Percentiles rank a stretch among this genome's conserved stretches.
These are phyloP conservation scores for Senna siamea DNA, from an alignment of 306 rosid species.

Conservation along the genomic window DNA sequence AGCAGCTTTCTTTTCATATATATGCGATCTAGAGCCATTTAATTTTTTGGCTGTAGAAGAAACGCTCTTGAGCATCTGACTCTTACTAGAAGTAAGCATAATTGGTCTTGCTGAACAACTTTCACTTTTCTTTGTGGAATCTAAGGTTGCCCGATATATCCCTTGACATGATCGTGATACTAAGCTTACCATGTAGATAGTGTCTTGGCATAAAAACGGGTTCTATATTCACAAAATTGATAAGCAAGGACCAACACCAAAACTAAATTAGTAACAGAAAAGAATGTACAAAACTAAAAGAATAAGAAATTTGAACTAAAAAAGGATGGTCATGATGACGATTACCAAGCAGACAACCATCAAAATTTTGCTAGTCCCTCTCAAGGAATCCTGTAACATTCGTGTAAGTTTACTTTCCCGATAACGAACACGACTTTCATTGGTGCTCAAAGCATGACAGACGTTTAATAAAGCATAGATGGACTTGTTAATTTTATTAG, in stretches of 20 bases:
- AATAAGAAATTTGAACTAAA: background rate
- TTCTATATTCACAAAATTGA: conserved; percentile 48
- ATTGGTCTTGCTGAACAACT: conserved; percentile 41
- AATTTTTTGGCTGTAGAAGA: conserved; percentile 51
- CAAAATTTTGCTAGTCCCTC: conserved; percentile 64
- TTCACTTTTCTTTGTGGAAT: conserved; percentile 48
- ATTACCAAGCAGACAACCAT: conserved; percentile 82
- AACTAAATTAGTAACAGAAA: conserved; percentile 7
- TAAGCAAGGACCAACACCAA: conserved; percentile 21
- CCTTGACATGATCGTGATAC: conserved; percentile 71
- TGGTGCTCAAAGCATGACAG: conserved; percentile 61
- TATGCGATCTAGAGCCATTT: conserved; percentile 40
- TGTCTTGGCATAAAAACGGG: conserved; percentile 80
- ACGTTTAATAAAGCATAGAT: conserved; percentile 75
- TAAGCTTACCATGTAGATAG: conserved; percentile 71
- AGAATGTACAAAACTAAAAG: conserved; percentile 5
- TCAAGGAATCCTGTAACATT: conserved; percentile 79
- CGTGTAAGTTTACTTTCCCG: conserved; percentile 95
- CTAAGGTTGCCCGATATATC: conserved; percentile 30
- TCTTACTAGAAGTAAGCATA: conserved; percentile 46
- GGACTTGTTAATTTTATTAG: conserved; percentile 67
- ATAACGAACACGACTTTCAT: conserved; percentile 69
- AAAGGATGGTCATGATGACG: conserved; percentile 22
- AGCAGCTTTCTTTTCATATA: conserved; percentile 55
- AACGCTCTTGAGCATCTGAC: conserved; percentile 48